Percentiles rank a stretch among this genome's conserved stretches.
Evolutionary conservation across 2,329 filamentous ascomycete genomes (phyloP).

Genomic region (Rosellinia necatrix): DNA sequence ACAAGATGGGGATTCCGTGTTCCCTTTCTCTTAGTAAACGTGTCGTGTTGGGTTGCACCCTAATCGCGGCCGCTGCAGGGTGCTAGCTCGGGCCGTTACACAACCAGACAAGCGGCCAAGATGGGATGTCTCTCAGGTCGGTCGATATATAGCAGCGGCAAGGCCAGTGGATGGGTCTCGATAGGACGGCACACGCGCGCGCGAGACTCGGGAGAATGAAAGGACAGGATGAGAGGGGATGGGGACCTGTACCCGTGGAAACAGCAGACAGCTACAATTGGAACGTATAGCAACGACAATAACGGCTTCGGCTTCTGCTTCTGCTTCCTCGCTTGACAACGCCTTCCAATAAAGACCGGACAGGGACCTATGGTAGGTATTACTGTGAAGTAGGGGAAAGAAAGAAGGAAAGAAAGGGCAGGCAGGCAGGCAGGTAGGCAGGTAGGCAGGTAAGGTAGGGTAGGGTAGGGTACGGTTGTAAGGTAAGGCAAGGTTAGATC

Average conservation of each 20-base stretch:
- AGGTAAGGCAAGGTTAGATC: not conserved
- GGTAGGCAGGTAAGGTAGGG: slow-evolving; percentile 1
- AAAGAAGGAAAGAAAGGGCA: not conserved
- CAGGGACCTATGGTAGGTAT: not conserved
- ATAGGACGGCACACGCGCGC: slow-evolving; percentile 18
- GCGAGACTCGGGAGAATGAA: slow-evolving; percentile 17
- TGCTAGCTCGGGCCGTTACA: slow-evolving; percentile 26
- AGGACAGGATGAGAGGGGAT: slow-evolving; percentile 21
- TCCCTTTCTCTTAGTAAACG: slow-evolving; percentile 10
- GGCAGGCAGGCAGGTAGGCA: not conserved
- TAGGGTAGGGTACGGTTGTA: not conserved
- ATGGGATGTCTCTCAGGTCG: slow-evolving; percentile 30
- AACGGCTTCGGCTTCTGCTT: too few relatives aligned
- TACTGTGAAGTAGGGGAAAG: not conserved
- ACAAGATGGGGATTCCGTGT: slow-evolving; percentile 12
- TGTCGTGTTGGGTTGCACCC: slow-evolving; percentile 23
- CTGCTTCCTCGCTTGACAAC: slow-evolving; percentile 16
- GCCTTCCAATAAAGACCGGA: slow-evolving; percentile 3
- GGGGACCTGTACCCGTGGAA: slow-evolving; percentile 17
- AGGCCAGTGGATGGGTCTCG: slow-evolving; percentile 27
- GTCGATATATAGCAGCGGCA: slow-evolving; percentile 29
- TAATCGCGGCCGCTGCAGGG: slow-evolving; percentile 24
- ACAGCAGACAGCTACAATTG: slow-evolving; percentile 11
- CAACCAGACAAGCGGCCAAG: slow-evolving; percentile 31
- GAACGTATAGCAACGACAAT: slow-evolving; percentile 1